Evolutionary conservation across 1,139 yeast species (phyloP), one percentile per base, ranked within the genome.

Genomic region (Blastobotrys ciferrii): DNA sequence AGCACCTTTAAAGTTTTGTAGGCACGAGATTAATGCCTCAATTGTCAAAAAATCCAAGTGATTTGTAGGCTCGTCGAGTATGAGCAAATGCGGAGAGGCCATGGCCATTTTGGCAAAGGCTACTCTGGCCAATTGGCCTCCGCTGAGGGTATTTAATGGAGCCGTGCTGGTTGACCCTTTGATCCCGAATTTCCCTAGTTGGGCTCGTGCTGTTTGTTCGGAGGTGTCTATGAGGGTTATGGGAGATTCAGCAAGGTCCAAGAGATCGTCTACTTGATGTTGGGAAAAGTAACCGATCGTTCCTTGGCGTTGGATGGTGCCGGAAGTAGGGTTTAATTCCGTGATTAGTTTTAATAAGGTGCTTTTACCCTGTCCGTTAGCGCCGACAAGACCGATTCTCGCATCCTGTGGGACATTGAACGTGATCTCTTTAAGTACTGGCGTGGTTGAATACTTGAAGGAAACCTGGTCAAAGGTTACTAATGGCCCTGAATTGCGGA

Each of bases 301-400:
- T 2, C 47, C 47, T 5, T 25, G 25, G 20, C 35, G 20, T 18
- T 44, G 39, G 13, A 44, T 32, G 11, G 20, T 6, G 2, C 50
- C 50, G 14, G 9, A n/a, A 14, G 18, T 28, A n/a, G 50, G 47
- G 25, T 9, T 15, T 2, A 47, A 11, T 32, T 40, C 43, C 13
- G 19, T 36, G 5, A 47, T 30, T 9, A 47, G 28, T 17, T 40
- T 39, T 5, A 47, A 31, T 63, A 92, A 75, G 13, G 98, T 92
- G 14, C 97, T 88, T 70, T 92, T 92, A 74, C 98, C 98, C 52
- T 97, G 96, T 77, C 98, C 98, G 68, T 92, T 92, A 71, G 97
- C 82, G 64, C 98, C 98, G 75, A 97, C 89, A 55, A 92, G 79
- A 73, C 98, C 98, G 15, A 47, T 40, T 9, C 50, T 28, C 6